Base-by-base conservation (phyloP, 768 basidiomycete species). In the Mycena galopus region DNA sequence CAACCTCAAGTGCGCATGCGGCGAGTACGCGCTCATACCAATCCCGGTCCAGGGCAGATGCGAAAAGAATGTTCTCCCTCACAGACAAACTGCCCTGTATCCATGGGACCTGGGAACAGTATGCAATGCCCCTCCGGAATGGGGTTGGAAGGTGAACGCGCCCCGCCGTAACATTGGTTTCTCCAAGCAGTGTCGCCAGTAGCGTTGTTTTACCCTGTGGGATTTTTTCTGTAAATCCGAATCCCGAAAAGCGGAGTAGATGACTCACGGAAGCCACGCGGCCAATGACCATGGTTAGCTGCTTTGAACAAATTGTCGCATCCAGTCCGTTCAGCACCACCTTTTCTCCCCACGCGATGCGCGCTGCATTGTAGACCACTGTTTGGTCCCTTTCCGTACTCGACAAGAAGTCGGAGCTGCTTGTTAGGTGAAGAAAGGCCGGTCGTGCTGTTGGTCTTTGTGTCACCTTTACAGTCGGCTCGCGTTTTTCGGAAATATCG, bases 21-120 rank as follows among this genome's bases (percentile, higher is more conserved):
- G 39, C 57, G 35, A 62, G 44, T 7, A 73, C 73, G 23, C 51
- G 35, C 4, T 25, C 30, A 71, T 73, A 73, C 73, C 73, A 70
- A 37, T 3, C 57, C 17, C 35, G 47, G n/a, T 73, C 68, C 57
- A 65, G 65, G 7, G 25, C 7, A 3, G 68, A 39, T 9, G 63
- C 69, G 42, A 73, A 73, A 25, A 65, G 39, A 29, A 73, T 66
- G 25, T 73, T 73, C 44, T 73, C 57, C 51, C 69, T 69, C 17
- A 73, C 53, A 14, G 73, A 61, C 25, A 64, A 21, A 33, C 73
- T 73, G 1, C 60, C 62, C 30, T 73, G 73, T 30, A 73, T 56
- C 73, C 73, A 73, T 30, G 73, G 68, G 2, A n/a, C 56, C 30
- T 73, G 73, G 21, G 73, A 65, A 27, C 73, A 73, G 37, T 73